Evolutionary conservation across 805 yeast species (phyloP).

Genomic region (Hanseniaspora pseudoguilliermondii): DNA sequence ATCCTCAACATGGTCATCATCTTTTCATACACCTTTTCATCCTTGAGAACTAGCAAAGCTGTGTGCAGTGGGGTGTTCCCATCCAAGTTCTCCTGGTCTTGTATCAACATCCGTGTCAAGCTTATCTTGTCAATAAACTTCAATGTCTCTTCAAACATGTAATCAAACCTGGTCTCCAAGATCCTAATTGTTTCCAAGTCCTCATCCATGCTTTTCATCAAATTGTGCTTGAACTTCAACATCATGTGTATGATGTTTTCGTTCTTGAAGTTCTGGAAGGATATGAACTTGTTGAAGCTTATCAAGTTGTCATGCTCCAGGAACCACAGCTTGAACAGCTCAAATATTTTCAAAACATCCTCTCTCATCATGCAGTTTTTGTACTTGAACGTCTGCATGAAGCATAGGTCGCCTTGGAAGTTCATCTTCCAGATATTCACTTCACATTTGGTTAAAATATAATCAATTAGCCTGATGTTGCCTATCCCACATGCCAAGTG

Average conservation of each 20-base stretch:
- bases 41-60: not conserved
- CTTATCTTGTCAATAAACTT: not conserved
- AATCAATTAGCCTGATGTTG: slow-evolving; percentile 59
- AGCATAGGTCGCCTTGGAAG: slow-evolving; percentile 71
- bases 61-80: not conserved
- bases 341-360: slow-evolving; percentile 49
- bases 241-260: slow-evolving; percentile 53
- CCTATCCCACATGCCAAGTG: slow-evolving; percentile 99
- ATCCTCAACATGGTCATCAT: slow-evolving; percentile 38
- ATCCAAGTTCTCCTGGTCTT: not conserved
- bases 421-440: slow-evolving; percentile 42
- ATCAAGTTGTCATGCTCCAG: not conserved
- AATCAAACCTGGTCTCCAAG: not conserved
- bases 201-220: not conserved
- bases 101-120: not conserved
- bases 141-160: not conserved
- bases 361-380: slow-evolving; percentile 52
- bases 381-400: slow-evolving; percentile 72
- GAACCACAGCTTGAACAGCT: slow-evolving; percentile 36
- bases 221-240: slow-evolving; percentile 31
- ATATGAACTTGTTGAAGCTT: not conserved
- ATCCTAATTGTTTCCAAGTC: not conserved
- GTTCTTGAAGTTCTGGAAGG: not conserved
- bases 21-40: slow-evolving; percentile 17
- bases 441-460: slow-evolving; percentile 36